A percentile compares a stretch with the other conserved stretches of the same genome.
Evolutionary conservation across 345 rosid genomes (phyloP).

Genomic region (Boechera stricta): DNA sequence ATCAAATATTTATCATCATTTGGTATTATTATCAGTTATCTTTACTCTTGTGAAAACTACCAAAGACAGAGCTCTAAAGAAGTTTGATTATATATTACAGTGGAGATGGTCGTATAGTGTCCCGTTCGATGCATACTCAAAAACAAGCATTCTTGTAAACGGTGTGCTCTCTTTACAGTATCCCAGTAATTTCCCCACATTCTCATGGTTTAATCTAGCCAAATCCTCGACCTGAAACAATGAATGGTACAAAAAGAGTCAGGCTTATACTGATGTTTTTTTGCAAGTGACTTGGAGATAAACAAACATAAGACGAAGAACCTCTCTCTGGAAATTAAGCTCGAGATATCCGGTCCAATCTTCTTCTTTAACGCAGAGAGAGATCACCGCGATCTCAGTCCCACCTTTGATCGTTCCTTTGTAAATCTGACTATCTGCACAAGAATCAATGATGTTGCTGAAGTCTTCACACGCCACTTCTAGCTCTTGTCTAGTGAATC

Average conservation of each 20-base stretch:
- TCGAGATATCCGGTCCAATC: constrained; percentile 90
- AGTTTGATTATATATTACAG: constrained; percentile 60
- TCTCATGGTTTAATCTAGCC: constrained; percentile 86
- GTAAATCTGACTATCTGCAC: constrained; percentile 83
- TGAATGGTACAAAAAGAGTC: neutral
- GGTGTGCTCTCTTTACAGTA: constrained; percentile 81
- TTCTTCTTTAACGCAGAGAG: constrained; percentile 84
- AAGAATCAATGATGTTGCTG: constrained; percentile 94
- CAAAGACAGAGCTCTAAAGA: constrained; percentile 22
- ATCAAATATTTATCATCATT: constrained; percentile 30
- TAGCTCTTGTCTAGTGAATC: constrained; percentile 87
- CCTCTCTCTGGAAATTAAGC: constrained; percentile 94
- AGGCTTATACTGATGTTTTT: neutral
- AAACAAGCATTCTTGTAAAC: constrained; percentile 93
- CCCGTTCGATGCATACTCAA: constrained; percentile 96
- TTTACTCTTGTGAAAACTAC: constrained; percentile 2
- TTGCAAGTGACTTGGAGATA: neutral
- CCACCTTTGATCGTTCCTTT: constrained; percentile 87
- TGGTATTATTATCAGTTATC: neutral
- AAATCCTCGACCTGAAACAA: constrained; percentile 85
- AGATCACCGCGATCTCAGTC: constrained; percentile 90
- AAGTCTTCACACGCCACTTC: constrained; percentile 99
- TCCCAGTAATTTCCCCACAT: constrained; percentile 82
- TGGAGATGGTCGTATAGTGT: constrained; percentile 95
- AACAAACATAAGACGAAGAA: constrained; percentile 29